These are phyloP conservation scores for Eurotiales sp. DNA, from an alignment of 2,329 filamentous ascomycete genomes.

Conservation along the genomic window DNA sequence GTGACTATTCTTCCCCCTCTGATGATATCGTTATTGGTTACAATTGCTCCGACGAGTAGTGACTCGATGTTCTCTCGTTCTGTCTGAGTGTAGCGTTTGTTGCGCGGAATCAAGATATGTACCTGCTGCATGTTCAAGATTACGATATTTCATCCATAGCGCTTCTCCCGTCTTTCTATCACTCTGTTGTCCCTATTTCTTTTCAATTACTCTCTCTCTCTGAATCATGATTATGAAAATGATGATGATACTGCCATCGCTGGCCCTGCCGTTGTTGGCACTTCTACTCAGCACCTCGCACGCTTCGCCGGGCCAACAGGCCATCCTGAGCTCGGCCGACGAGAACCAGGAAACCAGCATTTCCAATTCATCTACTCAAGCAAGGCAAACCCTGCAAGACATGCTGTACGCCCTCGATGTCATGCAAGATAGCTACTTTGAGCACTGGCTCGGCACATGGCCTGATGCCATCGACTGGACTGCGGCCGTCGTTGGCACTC, in stretches of 20 bases:
- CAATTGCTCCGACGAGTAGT: slow-evolving; percentile 1
- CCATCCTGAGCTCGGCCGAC: not conserved
- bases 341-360: not conserved
- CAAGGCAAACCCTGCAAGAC: slow-evolving; percentile 27
- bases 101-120: not conserved
- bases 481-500: slow-evolving; percentile 75
- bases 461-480: slow-evolving; percentile 91
- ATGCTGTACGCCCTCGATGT: slow-evolving; percentile 64
- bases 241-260: not conserved
- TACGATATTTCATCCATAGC: not conserved
- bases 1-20: not conserved
- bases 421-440: slow-evolving; percentile 76
- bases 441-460: slow-evolving; percentile 75
- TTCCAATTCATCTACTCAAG: not conserved
- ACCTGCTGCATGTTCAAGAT: not conserved
- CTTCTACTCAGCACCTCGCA: not conserved
- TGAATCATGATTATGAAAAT: too few relatives aligned
- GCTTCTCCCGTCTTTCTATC: not conserved
- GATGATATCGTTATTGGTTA: not conserved
- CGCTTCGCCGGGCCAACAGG: slow-evolving; percentile 8
- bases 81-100: slow-evolving; percentile 1
- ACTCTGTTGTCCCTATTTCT: not conserved
- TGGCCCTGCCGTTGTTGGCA: slow-evolving; percentile 9
- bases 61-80: not conserved
- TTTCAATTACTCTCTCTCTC: too few relatives aligned